These are phyloP conservation scores for Phtheirospermum japonicum DNA, from an alignment of 257 asterid species.

Conservation along the genomic window DNA sequence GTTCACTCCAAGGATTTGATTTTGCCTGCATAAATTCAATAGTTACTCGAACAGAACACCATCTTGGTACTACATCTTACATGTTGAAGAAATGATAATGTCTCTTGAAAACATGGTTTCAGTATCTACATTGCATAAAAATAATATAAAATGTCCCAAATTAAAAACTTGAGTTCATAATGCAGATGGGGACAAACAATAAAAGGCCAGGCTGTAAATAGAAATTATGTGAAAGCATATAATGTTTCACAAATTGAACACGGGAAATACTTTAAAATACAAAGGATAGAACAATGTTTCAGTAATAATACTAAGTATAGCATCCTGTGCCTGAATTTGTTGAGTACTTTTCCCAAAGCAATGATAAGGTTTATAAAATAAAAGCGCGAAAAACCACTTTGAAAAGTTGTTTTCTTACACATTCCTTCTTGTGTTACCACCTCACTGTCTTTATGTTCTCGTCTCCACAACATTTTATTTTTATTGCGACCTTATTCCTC, in stretches of 20 bases:
- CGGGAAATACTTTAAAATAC: not conserved
- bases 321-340: not conserved
- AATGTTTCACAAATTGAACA: not conserved
- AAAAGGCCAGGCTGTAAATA: conserved; percentile 5
- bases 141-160: not conserved
- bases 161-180: not conserved
- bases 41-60: not conserved
- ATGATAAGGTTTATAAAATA: not conserved
- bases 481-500: not conserved
- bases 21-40: not conserved
- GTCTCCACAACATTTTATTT: not conserved
- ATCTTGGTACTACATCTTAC: not conserved
- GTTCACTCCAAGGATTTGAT: not conserved
- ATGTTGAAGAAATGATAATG: conserved; percentile 7
- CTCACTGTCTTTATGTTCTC: not conserved
- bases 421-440: conserved; percentile 10
- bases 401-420: not conserved
- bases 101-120: conserved; percentile 4
- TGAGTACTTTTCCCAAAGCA: conserved; percentile 9
- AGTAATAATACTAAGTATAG: not conserved
- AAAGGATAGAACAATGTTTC: not conserved
- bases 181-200: not conserved
- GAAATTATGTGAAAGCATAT: conserved; percentile 1
- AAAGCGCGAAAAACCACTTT: not conserved
- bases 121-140: conserved; percentile 8